phyloP scores from a whole-genome alignment of 805 yeast genomes.

The Blastobotrys robertii region DNA sequence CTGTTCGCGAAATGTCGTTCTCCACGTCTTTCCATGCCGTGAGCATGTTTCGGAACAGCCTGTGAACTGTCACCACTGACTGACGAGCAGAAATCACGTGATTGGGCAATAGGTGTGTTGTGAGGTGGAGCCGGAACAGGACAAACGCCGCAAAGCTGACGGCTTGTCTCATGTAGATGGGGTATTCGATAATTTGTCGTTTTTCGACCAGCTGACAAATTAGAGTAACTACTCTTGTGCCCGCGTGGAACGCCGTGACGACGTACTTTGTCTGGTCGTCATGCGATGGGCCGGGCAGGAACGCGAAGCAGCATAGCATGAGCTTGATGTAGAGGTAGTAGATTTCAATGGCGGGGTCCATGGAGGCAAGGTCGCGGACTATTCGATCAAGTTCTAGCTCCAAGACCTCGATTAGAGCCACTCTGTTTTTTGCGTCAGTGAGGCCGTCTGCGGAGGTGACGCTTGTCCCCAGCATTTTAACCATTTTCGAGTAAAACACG shows the following conservation, averaged over 20 bases:
- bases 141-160: conserved; percentile 67
- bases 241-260: conserved; percentile 66
- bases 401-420: conserved; percentile 65
- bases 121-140: conserved; percentile 70
- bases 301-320: conserved; percentile 81
- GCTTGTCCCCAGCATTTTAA: conserved; percentile 78
- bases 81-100: conserved; percentile 80
- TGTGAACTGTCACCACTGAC: conserved; percentile 85
- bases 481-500: conserved; percentile 74
- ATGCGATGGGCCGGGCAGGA: conserved; percentile 70
- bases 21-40: conserved; percentile 88
- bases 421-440: conserved; percentile 72
- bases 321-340: conserved; percentile 69
- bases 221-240: conserved; percentile 73
- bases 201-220: conserved; percentile 61
- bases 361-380: conserved; percentile 16
- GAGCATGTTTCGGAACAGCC: conserved; percentile 75
- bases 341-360: conserved; percentile 58
- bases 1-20: conserved; percentile 84
- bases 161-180: conserved; percentile 80
- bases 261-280: conserved; percentile 83
- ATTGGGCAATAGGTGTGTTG: conserved; percentile 59
- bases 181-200: conserved; percentile 68
- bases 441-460: conserved; percentile 83
- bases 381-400: conserved; percentile 53